Percentiles rank a stretch among this genome's conserved stretches.
Evolutionary conservation across 768 basidiomycete genomes (phyloP).

Genomic region (Trametes maxima): DNA sequence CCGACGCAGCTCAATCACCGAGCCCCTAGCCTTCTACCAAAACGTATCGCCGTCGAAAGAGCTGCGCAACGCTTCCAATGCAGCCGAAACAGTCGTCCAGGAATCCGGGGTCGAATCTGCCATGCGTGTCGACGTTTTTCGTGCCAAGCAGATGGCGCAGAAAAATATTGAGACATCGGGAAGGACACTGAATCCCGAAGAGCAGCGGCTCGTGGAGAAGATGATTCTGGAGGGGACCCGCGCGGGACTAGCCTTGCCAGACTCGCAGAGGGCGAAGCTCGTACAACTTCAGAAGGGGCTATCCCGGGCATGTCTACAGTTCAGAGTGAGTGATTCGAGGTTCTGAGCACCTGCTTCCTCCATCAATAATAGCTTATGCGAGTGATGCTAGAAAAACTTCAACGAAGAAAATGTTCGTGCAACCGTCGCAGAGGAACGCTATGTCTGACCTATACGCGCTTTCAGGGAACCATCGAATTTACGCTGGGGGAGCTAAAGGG

Average conservation of each 20-base stretch:
- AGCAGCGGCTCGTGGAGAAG: constrained; percentile 79
- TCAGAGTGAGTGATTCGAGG: constrained; percentile 75
- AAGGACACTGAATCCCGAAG: constrained; percentile 60
- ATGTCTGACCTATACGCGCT: background rate
- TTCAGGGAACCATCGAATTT: constrained; percentile 62
- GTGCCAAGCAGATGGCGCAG: constrained; percentile 68
- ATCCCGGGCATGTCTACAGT: constrained; percentile 75
- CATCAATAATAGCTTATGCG: background rate
- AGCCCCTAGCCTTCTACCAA: constrained; percentile 77
- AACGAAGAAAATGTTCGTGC: constrained; percentile 80
- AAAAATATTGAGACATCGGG: constrained; percentile 67
- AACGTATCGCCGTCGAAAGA: constrained; percentile 75
- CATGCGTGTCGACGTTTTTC: constrained; percentile 81
- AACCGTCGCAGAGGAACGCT: background rate
- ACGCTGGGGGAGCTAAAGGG: constrained; percentile 77
- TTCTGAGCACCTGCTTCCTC: constrained; percentile 10
- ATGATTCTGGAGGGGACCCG: constrained; percentile 81
- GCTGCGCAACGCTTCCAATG: constrained; percentile 79
- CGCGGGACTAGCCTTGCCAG: constrained; percentile 73
- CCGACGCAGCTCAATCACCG: constrained; percentile 46
- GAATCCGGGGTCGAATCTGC: constrained; percentile 74
- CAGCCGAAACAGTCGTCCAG: constrained; percentile 67
- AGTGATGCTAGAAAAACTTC: constrained; percentile 67
- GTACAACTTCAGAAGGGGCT: constrained; percentile 73
- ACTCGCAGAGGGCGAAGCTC: constrained; percentile 58